A percentile compares a stretch with the other conserved stretches of the same genome.
Conservation (phyloP, 345 rosid genomes). For the Eucalyptus pauciflora region DNA sequence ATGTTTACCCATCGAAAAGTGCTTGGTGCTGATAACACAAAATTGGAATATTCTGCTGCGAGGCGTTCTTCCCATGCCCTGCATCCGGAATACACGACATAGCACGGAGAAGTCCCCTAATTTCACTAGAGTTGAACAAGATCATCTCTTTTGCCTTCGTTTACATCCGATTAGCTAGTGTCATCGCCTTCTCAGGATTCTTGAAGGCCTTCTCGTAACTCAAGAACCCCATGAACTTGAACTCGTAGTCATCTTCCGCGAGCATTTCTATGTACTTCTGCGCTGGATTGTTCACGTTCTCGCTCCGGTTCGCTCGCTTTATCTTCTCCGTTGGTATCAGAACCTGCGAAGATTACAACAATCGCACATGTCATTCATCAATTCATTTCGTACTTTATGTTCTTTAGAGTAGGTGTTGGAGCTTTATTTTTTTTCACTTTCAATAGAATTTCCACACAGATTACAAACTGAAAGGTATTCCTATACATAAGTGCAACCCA, state of each 20-base stretch:
- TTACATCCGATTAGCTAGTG: neutral
- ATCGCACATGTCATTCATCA: neutral
- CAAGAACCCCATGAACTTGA: conserved; percentile 31
- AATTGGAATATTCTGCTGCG: neutral
- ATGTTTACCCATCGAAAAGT: neutral
- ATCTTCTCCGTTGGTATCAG: conserved; percentile 19
- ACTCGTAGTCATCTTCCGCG: conserved; percentile 12
- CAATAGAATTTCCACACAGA: too few species aligned
- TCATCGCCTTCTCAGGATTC: conserved; percentile 11
- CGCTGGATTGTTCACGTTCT: conserved; percentile 12
- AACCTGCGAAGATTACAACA: conserved; percentile 1
- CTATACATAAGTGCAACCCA: neutral
- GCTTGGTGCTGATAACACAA: neutral
- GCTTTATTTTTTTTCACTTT: too few species aligned
- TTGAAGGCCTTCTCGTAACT: conserved; percentile 16
- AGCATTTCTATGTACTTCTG: conserved; percentile 13
- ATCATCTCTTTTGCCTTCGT: neutral
- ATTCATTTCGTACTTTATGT: neutral
- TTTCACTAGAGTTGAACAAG: neutral
- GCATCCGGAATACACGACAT: neutral
- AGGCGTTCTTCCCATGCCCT: neutral
- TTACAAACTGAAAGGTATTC: too few species aligned
- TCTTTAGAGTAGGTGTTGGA: too few species aligned
- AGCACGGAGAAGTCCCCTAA: neutral
- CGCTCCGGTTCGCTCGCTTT: neutral